These are phyloP conservation scores for Cubamyces lactineus DNA, from an alignment of 768 basidiomycete genomes.

Conservation along the genomic window DNA sequence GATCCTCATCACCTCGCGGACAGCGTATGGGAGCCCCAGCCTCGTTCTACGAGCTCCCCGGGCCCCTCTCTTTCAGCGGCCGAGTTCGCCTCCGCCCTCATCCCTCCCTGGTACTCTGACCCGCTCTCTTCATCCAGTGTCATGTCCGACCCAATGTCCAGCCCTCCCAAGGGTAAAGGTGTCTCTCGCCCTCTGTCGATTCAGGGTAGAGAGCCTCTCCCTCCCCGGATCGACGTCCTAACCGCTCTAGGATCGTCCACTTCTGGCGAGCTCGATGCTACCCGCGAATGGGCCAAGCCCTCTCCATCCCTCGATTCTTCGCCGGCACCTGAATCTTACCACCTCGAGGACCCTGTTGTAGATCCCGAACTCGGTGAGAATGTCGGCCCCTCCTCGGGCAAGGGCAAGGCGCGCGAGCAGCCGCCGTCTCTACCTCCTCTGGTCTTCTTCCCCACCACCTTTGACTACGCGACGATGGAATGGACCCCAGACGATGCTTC, in stretches of 20 bases:
- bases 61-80: conserved; percentile 16
- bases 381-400: conserved; percentile 36
- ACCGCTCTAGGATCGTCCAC: conserved; percentile 17
- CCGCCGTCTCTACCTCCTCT: conserved; percentile 71
- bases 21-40: conserved; percentile 24
- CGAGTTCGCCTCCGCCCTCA: conserved; percentile 8
- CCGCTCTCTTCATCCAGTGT: conserved; percentile 10
- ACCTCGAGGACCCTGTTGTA: conserved; percentile 4
- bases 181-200: conserved; percentile 59
- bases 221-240: conserved; percentile 6
- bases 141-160: conserved; percentile 17
- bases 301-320: background rate
- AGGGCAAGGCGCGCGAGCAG: conserved; percentile 56
- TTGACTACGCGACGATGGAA: conserved; percentile 41
- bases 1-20: conserved; percentile 31
- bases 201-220: conserved; percentile 22
- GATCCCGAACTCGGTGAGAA: conserved; percentile 3
- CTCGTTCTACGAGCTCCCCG: conserved; percentile 11
- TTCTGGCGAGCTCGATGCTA: background rate
- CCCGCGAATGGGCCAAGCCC: conserved; percentile 3
- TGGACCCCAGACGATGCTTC: conserved; percentile 32
- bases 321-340: background rate
- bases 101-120: conserved; percentile 8
- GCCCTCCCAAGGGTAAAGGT: conserved; percentile 56
- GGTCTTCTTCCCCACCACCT: conserved; percentile 56